Evolutionary conservation across 2,329 filamentous ascomycete genomes (phyloP).

Genomic region (Fusarium circinatum): DNA sequence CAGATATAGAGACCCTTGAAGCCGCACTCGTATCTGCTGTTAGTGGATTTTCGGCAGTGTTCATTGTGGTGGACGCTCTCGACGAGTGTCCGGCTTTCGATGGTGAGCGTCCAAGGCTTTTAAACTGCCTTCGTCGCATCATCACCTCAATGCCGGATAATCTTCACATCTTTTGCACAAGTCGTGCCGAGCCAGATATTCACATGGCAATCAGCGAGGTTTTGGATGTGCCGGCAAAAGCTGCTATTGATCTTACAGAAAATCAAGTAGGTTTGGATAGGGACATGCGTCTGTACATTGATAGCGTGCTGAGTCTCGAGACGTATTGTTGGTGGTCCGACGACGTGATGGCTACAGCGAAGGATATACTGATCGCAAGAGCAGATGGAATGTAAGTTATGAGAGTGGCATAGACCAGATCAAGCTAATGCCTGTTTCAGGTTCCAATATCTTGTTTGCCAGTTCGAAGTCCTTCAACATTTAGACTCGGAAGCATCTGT

Average conservation of each 20-base stretch:
- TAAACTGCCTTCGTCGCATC: fast-evolving
- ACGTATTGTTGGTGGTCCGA: fast-evolving
- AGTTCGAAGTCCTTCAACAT: neutral
- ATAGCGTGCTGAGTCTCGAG: fast-evolving
- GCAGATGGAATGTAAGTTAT: neutral
- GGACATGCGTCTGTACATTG: fast-evolving
- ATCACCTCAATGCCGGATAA: neutral
- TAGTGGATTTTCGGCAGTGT: fast-evolving
- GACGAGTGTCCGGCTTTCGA: fast-evolving
- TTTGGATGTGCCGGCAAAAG: fast-evolving
- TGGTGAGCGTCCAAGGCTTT: neutral
- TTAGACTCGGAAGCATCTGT: neutral
- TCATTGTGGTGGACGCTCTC: neutral
- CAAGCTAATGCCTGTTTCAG: neutral
- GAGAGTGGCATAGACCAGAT: fast-evolving
- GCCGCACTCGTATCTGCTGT: fast-evolving
- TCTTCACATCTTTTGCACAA: neutral
- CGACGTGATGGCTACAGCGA: fast-evolving
- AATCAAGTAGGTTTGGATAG: fast-evolving
- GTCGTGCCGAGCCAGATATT: fast-evolving
- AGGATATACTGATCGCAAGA: neutral
- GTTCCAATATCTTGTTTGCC: neutral
- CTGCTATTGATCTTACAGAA: fast-evolving
- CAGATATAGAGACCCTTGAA: fast-evolving
- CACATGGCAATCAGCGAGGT: fast-evolving